Evolutionary conservation across 306 rosid genomes (phyloP), one percentile per base, ranked within the genome.

Genomic region (Vigna trinervia): DNA sequence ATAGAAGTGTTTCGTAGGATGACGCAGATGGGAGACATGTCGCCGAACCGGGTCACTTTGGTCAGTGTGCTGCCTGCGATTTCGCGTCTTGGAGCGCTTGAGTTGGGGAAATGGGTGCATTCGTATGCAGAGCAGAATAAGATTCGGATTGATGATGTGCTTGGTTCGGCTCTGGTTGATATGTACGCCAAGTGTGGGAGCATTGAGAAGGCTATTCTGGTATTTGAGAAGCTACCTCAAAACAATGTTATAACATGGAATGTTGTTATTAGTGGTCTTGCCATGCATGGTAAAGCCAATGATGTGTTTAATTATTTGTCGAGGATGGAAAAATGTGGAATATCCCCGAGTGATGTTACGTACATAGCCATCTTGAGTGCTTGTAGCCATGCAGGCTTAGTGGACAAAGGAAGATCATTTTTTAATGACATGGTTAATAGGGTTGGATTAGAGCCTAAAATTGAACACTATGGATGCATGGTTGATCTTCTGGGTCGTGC

Each of bases 261-360:
- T 58, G 64, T 8, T 58, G 10, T 28, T 28, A 26, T 58, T 12
- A 36, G 39, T 28, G 64, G 64, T 58, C 64, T 58, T 58, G 64
- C 64, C 64, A 58, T 58, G 64, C 64, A 58, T 58, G 64, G 64
- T 58, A 58, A 58, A 58, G 39, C 64, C 19, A 58, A 58, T 58
- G 64, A 58, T 12, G 6, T 58, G 39, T 58, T 58, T 58, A 5
- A 58, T 28, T 58, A 58, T 58, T 58, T 58, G 64, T 58, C 17
- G 32, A 26, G 64, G 64, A 58, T 58, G 64, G 5, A 58, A 58
- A 58, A 58, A 12, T 58, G 64, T 58, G 39, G 64, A 58, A 12
- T 58, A 58, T 58, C 10, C 64, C 64, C 39, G 12, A 58, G 39
- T 26, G 39, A 58, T 26, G 64, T 58, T 12, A 58, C 64, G 1